These are phyloP conservation scores for Castanea sativa DNA, from an alignment of 306 rosid species.

Conservation along the genomic window DNA sequence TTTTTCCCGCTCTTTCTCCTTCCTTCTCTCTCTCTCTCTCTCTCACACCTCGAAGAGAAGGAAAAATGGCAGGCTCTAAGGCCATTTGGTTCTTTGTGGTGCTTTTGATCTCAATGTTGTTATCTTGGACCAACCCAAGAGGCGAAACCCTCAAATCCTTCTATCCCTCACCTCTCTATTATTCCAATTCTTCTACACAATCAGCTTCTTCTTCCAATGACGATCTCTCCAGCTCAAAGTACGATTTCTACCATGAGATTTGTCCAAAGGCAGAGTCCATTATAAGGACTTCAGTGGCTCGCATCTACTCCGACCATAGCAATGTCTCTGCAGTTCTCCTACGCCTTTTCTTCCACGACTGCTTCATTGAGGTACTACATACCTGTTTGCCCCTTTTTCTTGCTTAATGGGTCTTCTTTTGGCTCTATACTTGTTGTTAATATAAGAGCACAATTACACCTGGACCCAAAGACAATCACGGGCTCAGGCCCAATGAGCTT, in stretches of 20 bases:
- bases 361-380: slow-evolving; percentile 60
- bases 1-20: too few relatives aligned
- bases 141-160: slow-evolving; percentile 27
- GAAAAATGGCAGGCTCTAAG: too few relatives aligned
- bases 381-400: slow-evolving; percentile 1
- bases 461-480: too few relatives aligned
- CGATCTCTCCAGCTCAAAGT: slow-evolving; percentile 29
- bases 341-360: slow-evolving; percentile 90
- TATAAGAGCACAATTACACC: too few relatives aligned
- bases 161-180: neutral
- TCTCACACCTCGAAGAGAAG: too few relatives aligned
- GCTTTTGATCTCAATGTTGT: slow-evolving; percentile 35
- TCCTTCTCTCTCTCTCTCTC: too few relatives aligned
- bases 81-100: slow-evolving; percentile 24
- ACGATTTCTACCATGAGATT: slow-evolving; percentile 51
- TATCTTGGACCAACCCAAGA: slow-evolving; percentile 40
- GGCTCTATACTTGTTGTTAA: neutral
- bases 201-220: slow-evolving; percentile 18
- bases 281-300: slow-evolving; percentile 47
- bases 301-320: slow-evolving; percentile 43
- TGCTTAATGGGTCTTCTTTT: neutral
- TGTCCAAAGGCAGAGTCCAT: slow-evolving; percentile 69
- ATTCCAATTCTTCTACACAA: neutral
- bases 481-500: too few relatives aligned
- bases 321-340: slow-evolving; percentile 64